Percentiles rank a stretch among this genome's conserved stretches.
Conservation (phyloP, 345 rosid species). For the Citropsis articulata region DNA sequence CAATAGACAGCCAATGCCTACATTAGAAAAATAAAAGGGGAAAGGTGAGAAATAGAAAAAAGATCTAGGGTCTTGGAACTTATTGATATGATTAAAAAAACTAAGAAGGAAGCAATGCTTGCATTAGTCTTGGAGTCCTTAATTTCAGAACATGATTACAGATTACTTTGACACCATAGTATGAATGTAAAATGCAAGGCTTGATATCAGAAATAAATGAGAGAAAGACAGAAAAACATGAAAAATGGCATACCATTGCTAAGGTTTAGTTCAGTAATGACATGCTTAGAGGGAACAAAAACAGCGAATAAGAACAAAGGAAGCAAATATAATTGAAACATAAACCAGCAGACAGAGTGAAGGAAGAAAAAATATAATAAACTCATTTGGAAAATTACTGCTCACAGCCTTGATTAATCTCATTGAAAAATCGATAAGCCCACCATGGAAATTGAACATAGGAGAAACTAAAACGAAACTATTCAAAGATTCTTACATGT, state of each 20-base stretch:
- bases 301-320: background rate
- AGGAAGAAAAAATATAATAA: background rate
- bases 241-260: background rate
- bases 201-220: background rate
- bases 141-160: background rate
- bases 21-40: background rate
- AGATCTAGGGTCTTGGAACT: background rate
- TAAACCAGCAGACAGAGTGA: constrained; percentile 4
- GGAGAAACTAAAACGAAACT: constrained; percentile 8
- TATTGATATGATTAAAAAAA: background rate
- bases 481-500: constrained; percentile 46
- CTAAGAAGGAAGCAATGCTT: background rate
- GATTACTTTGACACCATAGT: background rate
- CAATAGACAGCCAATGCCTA: background rate
- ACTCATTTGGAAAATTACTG: constrained; percentile 1
- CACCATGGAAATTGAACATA: background rate
- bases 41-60: background rate
- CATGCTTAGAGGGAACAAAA: background rate
- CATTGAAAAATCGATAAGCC: constrained; percentile 1
- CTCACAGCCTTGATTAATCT: background rate
- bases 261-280: background rate
- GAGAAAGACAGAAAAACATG: background rate
- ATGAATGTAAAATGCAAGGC: background rate
- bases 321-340: background rate
- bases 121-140: background rate